These are phyloP conservation scores for Aureobasidium subglaciale DNA, from an alignment of 2,329 filamentous ascomycete genomes.

Conservation along the genomic window DNA sequence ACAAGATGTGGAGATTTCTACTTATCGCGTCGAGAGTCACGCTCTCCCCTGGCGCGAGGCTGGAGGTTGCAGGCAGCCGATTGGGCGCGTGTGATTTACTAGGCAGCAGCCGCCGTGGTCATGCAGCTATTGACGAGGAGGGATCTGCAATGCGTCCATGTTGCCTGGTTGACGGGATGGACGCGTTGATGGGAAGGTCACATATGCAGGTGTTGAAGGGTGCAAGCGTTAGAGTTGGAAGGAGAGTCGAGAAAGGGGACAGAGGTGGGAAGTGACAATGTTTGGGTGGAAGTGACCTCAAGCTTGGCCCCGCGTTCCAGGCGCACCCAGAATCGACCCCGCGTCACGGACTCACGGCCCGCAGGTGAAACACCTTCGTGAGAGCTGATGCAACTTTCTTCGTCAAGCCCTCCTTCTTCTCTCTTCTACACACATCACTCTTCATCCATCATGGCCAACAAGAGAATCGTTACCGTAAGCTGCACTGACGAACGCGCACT, in stretches of 20 bases:
- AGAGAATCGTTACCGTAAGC: slow-evolving; percentile 40
- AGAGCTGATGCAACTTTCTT: background rate
- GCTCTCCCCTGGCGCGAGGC: slow-evolving; percentile 10
- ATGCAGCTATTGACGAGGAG: background rate
- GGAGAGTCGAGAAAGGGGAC: background rate
- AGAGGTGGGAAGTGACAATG: too few relatives aligned
- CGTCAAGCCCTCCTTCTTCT: background rate
- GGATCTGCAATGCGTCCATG: slow-evolving; percentile 6
- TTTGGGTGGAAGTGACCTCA: background rate
- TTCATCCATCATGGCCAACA: slow-evolving; percentile 28
- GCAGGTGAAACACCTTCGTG: background rate
- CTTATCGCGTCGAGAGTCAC: background rate
- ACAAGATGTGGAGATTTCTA: background rate
- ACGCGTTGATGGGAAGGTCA: background rate
- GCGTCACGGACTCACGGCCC: background rate
- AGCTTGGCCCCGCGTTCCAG: background rate
- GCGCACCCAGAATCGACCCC: background rate
- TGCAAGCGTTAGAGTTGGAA: background rate
- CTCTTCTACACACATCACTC: background rate
- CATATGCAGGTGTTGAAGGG: background rate
- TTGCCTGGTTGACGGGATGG: background rate
- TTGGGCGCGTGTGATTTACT: slow-evolving; percentile 2
- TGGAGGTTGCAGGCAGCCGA: background rate
- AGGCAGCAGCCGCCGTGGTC: slow-evolving; percentile 7
- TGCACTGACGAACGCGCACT: background rate